Conservation (phyloP, 2,329 filamentous ascomycete species). For the Cytospora mali region DNA sequence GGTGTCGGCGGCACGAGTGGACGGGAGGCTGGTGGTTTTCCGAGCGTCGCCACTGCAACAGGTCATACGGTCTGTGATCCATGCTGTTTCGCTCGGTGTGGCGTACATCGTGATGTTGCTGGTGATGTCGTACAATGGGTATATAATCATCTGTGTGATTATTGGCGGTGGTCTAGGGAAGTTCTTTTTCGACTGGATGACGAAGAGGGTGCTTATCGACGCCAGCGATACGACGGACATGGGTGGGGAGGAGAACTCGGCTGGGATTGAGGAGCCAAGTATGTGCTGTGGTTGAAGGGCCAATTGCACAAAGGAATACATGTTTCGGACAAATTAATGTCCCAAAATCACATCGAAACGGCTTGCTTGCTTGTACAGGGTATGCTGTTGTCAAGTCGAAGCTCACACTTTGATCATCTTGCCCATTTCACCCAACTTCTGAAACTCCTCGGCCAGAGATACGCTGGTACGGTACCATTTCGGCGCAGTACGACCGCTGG, state of each 20-base stretch:
- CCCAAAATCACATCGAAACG: no score
- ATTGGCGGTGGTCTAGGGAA: conserved; percentile 55
- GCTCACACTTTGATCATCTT: conserved; percentile 13
- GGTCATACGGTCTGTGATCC: conserved; percentile 42
- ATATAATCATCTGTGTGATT: conserved; percentile 47
- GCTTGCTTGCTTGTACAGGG: neutral
- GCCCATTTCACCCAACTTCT: conserved; percentile 31
- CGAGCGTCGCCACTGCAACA: conserved; percentile 46
- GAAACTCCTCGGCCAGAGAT: conserved; percentile 43
- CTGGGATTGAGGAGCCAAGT: conserved; percentile 48
- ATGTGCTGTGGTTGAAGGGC: conserved; percentile 46
- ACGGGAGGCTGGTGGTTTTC: conserved; percentile 36
- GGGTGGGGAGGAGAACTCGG: conserved; percentile 31
- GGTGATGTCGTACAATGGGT: conserved; percentile 51
- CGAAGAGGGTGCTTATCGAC: conserved; percentile 44
- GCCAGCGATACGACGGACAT: conserved; percentile 29
- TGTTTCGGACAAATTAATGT: neutral
- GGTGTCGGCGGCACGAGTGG: neutral
- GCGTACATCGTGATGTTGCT: conserved; percentile 50
- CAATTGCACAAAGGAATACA: neutral
- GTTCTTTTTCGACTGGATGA: conserved; percentile 58
- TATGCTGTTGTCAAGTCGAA: neutral
- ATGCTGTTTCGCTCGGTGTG: conserved; percentile 45
- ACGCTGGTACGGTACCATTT: conserved; percentile 43
- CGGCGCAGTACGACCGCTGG: conserved; percentile 14